Conservation (phyloP, 2,329 filamentous ascomycete genomes). For the Talaromyces sp. region DNA sequence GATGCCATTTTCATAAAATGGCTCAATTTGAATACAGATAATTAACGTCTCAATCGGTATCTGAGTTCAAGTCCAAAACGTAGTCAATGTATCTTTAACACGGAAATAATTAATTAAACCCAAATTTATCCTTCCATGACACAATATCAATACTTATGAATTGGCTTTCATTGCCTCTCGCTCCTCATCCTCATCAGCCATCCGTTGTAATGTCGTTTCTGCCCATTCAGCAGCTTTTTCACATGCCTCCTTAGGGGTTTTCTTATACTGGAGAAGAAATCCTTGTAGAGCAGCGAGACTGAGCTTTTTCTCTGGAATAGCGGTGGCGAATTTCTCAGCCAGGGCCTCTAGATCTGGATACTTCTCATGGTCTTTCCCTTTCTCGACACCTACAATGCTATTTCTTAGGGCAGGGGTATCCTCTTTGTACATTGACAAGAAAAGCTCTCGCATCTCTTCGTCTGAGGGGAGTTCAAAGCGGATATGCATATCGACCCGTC, state of each 20-base stretch:
- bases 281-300: slow-evolving; percentile 62
- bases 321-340: slow-evolving; percentile 42
- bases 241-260: slow-evolving; percentile 52
- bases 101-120: not conserved
- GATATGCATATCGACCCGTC: slow-evolving; percentile 66
- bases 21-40: no score
- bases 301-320: slow-evolving; percentile 51
- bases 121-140: not conserved
- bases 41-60: no score
- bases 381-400: slow-evolving; percentile 2
- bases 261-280: slow-evolving; percentile 59
- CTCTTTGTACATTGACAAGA: slow-evolving; percentile 25
- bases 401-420: slow-evolving; percentile 16
- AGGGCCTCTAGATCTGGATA: slow-evolving; percentile 24
- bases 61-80: not conserved
- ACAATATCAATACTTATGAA: not conserved
- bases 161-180: not conserved
- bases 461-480: slow-evolving; percentile 42
- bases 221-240: slow-evolving; percentile 36
- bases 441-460: slow-evolving; percentile 23
- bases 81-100: not conserved
- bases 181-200: slow-evolving; percentile 7
- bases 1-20: no score
- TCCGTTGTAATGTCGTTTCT: slow-evolving; percentile 11
- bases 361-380: slow-evolving; percentile 30